Evolutionary conservation across 345 rosid species (phyloP), one percentile per base, ranked within the genome.

Genomic region (Erodium maritimum): DNA sequence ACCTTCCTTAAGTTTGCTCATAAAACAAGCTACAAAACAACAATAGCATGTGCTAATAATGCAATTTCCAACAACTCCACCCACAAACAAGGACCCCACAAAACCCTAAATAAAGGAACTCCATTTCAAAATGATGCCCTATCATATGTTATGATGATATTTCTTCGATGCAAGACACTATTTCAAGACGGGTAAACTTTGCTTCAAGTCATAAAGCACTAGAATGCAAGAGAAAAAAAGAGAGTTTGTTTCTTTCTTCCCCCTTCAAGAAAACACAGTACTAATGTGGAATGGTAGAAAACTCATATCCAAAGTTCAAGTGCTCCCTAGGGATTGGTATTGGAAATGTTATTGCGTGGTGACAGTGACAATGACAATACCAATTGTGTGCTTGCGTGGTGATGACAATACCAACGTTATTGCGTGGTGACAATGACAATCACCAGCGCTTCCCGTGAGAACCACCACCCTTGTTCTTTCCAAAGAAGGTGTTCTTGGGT

Each of bases 381-480:
- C n/a, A n/a, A n/a, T 42, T 42, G 48, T 42, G 48, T 14, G 48
- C n/a, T n/a, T n/a, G n/a, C n/a, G 37, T 29, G 37, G 37, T 11
- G 37, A 29, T 29, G 37, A 29, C 37, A n/a, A n/a, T n/a, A n/a
- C n/a, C n/a, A n/a, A n/a, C n/a, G n/a, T n/a, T n/a, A n/a, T n/a
- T n/a, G n/a, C n/a, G n/a, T n/a, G n/a, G n/a, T n/a, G n/a, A n/a
- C n/a, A n/a, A n/a, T n/a, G n/a, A n/a, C 69, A 66, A 60, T 85
- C 86, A 94, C 95, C 95, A 83, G 64, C 83, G 96, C 86, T 93
- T 87, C 70, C 87, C 97, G 34, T 94, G 95, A 70, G 90, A 87
- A 77, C 84, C 73, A 50, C 78, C 87, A 21, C 87, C 88, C 67
- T 84, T 91, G 80, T 82, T 85, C 85, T 83, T 87, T 22, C 80